Base-by-base conservation (phyloP, 1,284 basidiomycete species). In the Coniophora puteana region DNA sequence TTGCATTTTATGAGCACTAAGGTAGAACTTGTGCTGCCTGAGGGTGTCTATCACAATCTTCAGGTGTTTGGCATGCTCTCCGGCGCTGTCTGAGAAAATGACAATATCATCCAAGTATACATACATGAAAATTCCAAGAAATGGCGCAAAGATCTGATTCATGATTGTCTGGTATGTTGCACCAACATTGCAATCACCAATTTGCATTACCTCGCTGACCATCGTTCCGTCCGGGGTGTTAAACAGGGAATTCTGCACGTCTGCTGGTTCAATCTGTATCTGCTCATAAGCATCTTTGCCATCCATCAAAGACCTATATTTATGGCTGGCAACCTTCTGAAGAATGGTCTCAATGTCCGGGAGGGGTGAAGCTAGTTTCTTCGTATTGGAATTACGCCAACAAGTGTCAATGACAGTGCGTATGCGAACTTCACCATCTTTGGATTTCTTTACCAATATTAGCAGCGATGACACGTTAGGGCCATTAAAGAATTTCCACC, bases 191-290 rank as follows among this genome's bases (percentile, higher is more conserved):
- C 61, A 65, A 30, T 68, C 61, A 0, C 66, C 65, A 23, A 56
- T 54, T 32, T 68, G 65, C 43, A 69, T 47, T 0, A 68, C 63
- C 6, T 56, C 29, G 40, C 62, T 63, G 4, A 55, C 53, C 59
- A 68, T 66, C 0, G 51, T 66, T 4, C 66, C 65, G 46, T 66
- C 58, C 7, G 58, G 63, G 3, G 53, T 66, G 5, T 41, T 56
- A 17, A 65, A 53, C 2, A 53, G 27, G 1, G 56, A 57, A 0
- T 41, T 22, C 0, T 27, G 25, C 2, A 65, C 55, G 41, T 66
- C 50, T 7, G 60, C 51, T 1, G 53, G 50, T 13, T 51, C 40
- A 1, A 66, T 43, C 0, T 59, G 32, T 2, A 67, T 65, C 35
- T 67, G 65, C 39, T 68, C 59, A 45, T 65, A 66, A 0, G 57